Conservation (phyloP, 768 basidiomycete genomes). For the Botryobasidium botryosum region DNA sequence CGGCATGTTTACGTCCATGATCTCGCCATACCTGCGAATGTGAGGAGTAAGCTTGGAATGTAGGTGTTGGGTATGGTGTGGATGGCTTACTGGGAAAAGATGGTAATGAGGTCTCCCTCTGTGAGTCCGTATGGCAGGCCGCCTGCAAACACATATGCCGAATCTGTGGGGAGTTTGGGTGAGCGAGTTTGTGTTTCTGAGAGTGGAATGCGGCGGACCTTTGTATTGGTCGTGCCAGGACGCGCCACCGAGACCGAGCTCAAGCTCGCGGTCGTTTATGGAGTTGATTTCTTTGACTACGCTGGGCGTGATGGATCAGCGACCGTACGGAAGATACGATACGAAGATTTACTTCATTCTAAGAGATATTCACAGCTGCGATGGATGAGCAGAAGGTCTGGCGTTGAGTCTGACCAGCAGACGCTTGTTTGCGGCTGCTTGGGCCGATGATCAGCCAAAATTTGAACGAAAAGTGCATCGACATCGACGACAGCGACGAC, state of each 20-base stretch:
- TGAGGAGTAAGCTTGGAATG: conserved; percentile 3
- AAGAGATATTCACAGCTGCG: too few species aligned
- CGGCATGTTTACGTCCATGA: conserved; percentile 89
- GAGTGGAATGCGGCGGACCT: conserved; percentile 28
- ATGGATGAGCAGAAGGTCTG: too few species aligned
- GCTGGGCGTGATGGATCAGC: conserved; percentile 36
- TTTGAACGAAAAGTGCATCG: too few species aligned
- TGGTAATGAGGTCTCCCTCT: conserved; percentile 92
- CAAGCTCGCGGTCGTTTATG: conserved; percentile 83
- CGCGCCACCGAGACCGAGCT: conserved; percentile 47
- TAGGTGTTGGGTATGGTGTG: neutral
- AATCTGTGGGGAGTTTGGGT: conserved; percentile 40
- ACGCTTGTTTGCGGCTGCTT: too few species aligned
- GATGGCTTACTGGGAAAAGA: conserved; percentile 82
- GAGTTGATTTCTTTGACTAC: conserved; percentile 85
- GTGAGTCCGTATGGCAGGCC: conserved; percentile 79
- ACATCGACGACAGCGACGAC: neutral
- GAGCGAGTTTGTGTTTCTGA: too few species aligned
- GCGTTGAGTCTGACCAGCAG: too few species aligned
- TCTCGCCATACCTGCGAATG: conserved; percentile 74
- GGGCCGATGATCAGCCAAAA: too few species aligned
- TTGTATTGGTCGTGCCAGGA: conserved; percentile 98
- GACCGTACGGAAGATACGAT: too few species aligned
- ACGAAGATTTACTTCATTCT: too few species aligned
- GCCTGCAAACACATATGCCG: conserved; percentile 88